Base-by-base conservation (phyloP, 371 early-diverging fungal genomes). In the Mortierella polycephala region DNA sequence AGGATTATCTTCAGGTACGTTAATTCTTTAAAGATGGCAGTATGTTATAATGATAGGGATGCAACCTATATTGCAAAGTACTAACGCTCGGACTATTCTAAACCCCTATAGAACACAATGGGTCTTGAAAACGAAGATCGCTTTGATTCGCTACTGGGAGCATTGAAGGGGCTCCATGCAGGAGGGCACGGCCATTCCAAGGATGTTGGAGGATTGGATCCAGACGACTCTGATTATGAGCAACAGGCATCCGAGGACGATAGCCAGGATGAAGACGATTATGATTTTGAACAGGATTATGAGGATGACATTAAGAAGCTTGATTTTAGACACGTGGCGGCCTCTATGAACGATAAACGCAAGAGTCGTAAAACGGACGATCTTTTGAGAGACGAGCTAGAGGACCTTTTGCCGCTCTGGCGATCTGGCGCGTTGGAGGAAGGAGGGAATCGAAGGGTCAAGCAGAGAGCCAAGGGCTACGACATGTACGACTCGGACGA, bases 211-310 rank as follows among this genome's bases (percentile, higher is more conserved):
- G 66, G 62, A 18, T 10, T 61, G 9, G 46, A 39, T 13, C 55
- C 62, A 0, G 69, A 79, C 21, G 50, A 68, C 21, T 72, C 63
- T 23, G 79, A 79, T 42, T 69, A 68, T 39, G 79, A 79, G 45
- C 68, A 71, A 21, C 62, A 60, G n/a, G 54, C 40, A 2, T 79
- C 73, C 0, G 79, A 72, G 20, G 54, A 40, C 4, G 59, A 69
- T 1, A 64, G 62, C 14, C 54, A 56, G 16, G 56, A 68, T 23
- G 66, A 75, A 2, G 76, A 71, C 10, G 76, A 76, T 40, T 70
- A 65, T 62, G 76, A 76, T 20, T 76, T 76, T 23, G 76, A 79
- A 49, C 56, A 68, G 21, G 79, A 79, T 18, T 71, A 79, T 23
- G 68, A 68, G 21, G 73, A 79, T 23, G 69, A 69, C 2, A 51